These are phyloP conservation scores for Phalaenopsis aphrodite DNA, from an alignment of 106 monocot genomes.

Conservation along the genomic window DNA sequence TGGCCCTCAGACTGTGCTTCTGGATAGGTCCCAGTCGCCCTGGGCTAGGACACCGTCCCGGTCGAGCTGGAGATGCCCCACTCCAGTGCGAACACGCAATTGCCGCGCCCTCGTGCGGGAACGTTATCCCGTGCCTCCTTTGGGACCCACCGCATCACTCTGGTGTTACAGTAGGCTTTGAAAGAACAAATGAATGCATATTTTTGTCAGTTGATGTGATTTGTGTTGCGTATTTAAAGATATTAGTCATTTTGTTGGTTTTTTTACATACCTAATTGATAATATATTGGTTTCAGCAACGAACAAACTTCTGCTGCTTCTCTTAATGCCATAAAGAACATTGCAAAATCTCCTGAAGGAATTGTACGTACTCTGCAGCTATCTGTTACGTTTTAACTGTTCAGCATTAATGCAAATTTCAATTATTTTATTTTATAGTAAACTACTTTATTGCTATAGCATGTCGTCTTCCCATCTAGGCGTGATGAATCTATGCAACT, in stretches of 20 bases:
- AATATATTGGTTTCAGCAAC: constrained; percentile 31
- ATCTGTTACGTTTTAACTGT: constrained; percentile 6
- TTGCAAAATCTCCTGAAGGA: constrained; percentile 65
- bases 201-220: not conserved
- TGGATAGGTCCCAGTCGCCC: too few species aligned
- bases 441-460: constrained; percentile 24
- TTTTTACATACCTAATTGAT: not conserved
- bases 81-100: too few species aligned
- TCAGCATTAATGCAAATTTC: not conserved
- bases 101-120: too few species aligned
- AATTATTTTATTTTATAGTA: constrained; percentile 8
- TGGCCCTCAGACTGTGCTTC: too few species aligned
- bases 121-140: too few species aligned
- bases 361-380: constrained; percentile 38
- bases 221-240: not conserved
- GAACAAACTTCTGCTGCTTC: constrained; percentile 58
- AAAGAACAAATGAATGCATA: too few species aligned
- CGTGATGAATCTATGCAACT: constrained; percentile 39
- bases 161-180: too few species aligned
- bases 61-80: too few species aligned
- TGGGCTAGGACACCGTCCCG: too few species aligned
- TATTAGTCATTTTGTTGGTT: not conserved
- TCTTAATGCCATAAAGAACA: constrained; percentile 52
- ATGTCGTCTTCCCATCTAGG: constrained; percentile 46
- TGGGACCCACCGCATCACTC: too few species aligned